Evolutionary conservation across 176 grass and related monocot species (phyloP).

Genomic region (Poa pratensis): DNA sequence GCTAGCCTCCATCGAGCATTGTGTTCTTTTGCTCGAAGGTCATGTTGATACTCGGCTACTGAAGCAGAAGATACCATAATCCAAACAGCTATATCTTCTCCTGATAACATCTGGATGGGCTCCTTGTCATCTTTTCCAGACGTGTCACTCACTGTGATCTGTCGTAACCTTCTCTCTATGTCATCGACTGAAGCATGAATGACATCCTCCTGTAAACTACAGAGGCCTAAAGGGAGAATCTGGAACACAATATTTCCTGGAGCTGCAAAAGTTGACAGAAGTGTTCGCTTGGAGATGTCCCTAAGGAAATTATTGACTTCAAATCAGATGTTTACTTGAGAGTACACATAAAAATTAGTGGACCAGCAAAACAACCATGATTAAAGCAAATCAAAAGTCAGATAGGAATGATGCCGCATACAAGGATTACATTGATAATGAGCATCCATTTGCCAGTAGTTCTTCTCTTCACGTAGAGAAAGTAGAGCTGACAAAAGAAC

Average conservation of each 20-base stretch:
- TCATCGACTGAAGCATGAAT: slow-evolving; percentile 49
- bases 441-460: neutral
- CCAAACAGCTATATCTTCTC: slow-evolving; percentile 81
- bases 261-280: slow-evolving; percentile 41
- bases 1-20: slow-evolving; percentile 73
- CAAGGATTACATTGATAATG: slow-evolving; percentile 20
- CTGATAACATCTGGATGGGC: slow-evolving; percentile 41
- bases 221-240: slow-evolving; percentile 71
- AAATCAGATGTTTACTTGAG: slow-evolving; percentile 35
- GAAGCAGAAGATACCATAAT: slow-evolving; percentile 77
- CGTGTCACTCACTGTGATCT: slow-evolving; percentile 37
- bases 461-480: neutral
- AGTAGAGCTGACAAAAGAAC: slow-evolving; percentile 1
- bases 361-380: slow-evolving; percentile 13
- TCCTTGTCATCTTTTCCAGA: slow-evolving; percentile 33
- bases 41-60: slow-evolving; percentile 62
- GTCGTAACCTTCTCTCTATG: slow-evolving; percentile 47
- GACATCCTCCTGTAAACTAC: slow-evolving; percentile 57
- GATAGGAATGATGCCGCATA: slow-evolving; percentile 23
- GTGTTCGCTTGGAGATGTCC: slow-evolving; percentile 44
- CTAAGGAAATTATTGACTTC: slow-evolving; percentile 36
- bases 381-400: slow-evolving; percentile 35
- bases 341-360: slow-evolving; percentile 21
- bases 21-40: slow-evolving; percentile 52
- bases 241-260: slow-evolving; percentile 68